Evolutionary conservation across 768 basidiomycete species (phyloP).

Genomic region (Lactarius indigo): DNA sequence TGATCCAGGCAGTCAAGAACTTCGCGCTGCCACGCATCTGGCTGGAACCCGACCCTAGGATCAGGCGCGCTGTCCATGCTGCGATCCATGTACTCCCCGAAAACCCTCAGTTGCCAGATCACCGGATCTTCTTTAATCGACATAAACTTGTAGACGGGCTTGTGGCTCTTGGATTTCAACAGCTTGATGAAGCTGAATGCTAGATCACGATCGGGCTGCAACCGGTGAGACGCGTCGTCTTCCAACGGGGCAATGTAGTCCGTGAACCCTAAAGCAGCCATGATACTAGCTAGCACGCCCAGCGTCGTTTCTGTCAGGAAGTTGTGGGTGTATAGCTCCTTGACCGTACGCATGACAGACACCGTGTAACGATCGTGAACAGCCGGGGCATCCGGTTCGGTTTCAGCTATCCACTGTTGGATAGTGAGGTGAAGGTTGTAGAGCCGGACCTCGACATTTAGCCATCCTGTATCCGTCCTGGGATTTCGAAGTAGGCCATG

Average conservation of each 20-base stretch:
- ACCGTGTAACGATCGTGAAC: slow-evolving; percentile 47
- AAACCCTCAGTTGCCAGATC: slow-evolving; percentile 64
- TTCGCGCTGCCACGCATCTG: slow-evolving; percentile 67
- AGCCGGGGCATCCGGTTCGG: slow-evolving; percentile 34
- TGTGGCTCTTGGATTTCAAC: slow-evolving; percentile 42
- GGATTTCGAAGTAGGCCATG: slow-evolving; percentile 44
- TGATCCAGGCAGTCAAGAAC: slow-evolving; percentile 63
- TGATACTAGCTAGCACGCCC: slow-evolving; percentile 38
- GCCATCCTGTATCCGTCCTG: slow-evolving; percentile 39
- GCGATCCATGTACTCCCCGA: slow-evolving; percentile 70
- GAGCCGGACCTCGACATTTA: slow-evolving; percentile 50
- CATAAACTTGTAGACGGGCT: slow-evolving; percentile 49
- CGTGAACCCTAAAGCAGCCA: slow-evolving; percentile 48
- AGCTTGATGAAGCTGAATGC: slow-evolving; percentile 56
- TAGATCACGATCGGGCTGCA: slow-evolving; percentile 31
- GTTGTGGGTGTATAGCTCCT: slow-evolving; percentile 40
- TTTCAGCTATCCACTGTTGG: slow-evolving; percentile 48
- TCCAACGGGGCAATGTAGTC: slow-evolving; percentile 35
- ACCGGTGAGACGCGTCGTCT: slow-evolving; percentile 23
- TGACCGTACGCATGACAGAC: slow-evolving; percentile 46
- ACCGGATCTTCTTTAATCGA: slow-evolving; percentile 51
- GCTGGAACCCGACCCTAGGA: slow-evolving; percentile 55
- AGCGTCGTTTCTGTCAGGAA: slow-evolving; percentile 36
- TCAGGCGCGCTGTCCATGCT: slow-evolving; percentile 63
- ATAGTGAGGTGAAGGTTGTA: slow-evolving; percentile 53